Percentiles rank a stretch among this genome's conserved stretches.
These are phyloP conservation scores for Aspergillus uvarum DNA, from an alignment of 2,329 filamentous ascomycete genomes.

Conservation along the genomic window DNA sequence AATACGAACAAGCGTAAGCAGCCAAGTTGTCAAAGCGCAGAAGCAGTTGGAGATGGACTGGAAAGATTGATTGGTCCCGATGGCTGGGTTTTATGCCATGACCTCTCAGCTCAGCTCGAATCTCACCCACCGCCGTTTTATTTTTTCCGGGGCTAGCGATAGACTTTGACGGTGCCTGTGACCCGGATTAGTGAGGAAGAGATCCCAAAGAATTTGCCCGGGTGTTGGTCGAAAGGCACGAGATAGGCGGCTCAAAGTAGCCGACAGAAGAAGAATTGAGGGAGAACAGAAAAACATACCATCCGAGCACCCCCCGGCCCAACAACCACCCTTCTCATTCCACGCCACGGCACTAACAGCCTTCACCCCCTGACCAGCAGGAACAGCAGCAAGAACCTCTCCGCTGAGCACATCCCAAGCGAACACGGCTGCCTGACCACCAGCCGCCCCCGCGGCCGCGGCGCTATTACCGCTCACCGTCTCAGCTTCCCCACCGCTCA, in stretches of 20 bases:
- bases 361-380: constrained; percentile 41
- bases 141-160: constrained; percentile 6
- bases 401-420: constrained; percentile 85
- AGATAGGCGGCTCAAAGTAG: too few species aligned
- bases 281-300: constrained; percentile 30
- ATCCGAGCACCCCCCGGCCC: constrained; percentile 45
- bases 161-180: constrained; percentile 23
- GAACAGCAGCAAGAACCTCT: constrained; percentile 62
- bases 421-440: constrained; percentile 35
- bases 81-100: not conserved
- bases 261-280: not conserved
- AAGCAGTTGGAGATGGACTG: not conserved
- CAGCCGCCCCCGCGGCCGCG: too few species aligned
- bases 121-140: too few species aligned
- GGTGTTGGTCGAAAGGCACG: too few species aligned
- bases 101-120: not conserved
- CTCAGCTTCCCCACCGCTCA: constrained; percentile 73
- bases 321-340: constrained; percentile 42
- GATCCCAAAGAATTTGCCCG: not conserved
- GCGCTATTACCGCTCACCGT: constrained; percentile 13
- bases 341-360: constrained; percentile 48
- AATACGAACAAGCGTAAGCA: not conserved
- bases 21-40: not conserved
- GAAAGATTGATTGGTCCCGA: not conserved
- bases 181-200: not conserved